Base-by-base conservation (phyloP, 2,329 filamentous ascomycete genomes). In the Didymella glomerata region DNA sequence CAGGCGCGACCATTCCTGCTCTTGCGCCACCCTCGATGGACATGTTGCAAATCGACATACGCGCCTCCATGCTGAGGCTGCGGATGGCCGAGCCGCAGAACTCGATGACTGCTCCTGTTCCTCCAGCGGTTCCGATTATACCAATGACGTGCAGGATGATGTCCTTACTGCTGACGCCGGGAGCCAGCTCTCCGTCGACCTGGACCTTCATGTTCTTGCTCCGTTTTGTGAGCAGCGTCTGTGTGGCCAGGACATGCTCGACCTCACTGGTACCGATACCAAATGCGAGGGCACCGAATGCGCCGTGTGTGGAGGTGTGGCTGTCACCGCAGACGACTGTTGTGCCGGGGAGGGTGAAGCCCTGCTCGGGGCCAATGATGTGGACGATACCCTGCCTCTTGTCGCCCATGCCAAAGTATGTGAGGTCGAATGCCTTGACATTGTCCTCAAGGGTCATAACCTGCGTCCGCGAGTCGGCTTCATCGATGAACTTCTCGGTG, bases 11-110 rank as follows among this genome's bases (percentile, higher is more conserved):
- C 93, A 99, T 96, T 67, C 95, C 95, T 61, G 94, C 94, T 80
- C 95, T 87, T 47, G 95, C 95, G 79, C 95, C 95, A 68, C 85
- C 95, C 83, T 99, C 95, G 69, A 98, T 97, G 14, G 93, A 93
- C 95, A 98, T 98, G 83, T 99, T 99, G 84, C 95, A 98, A 77
- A 99, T 96, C 64, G 93, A 97, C 95, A 99, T 98, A 68, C 95
- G 88, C 42, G 94, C 95, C 80, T 98, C 95, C 87, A 99, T 97
- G 79, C 92, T 96, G 70, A 98, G 84, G 62, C 80, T 82, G 68
- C 92, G 88, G 76, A 99, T 97, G 62, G 95, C 92, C 50, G 93
- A 97, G 60, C 95, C 95, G 75, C 93, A 97, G 83, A 94, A 99
- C 82, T 99, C 95, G 71, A 99, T 97, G 66, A 98, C 95, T 52